Conservation (phyloP, 768 basidiomycete genomes). For the Ephemerocybe angulata region DNA sequence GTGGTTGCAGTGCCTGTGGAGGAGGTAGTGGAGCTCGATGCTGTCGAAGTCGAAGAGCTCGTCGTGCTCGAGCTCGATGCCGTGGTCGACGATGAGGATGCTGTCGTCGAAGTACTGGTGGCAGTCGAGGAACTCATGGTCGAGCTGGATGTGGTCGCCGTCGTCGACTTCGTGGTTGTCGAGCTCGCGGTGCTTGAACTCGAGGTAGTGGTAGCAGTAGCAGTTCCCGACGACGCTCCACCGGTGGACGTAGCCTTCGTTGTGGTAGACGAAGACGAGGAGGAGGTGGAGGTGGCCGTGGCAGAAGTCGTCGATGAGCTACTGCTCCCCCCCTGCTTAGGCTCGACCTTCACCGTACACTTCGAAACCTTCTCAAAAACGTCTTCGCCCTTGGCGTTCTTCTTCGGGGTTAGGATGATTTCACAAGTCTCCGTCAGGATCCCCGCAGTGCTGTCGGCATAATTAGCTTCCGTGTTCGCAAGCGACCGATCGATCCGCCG, state of each 20-base stretch:
- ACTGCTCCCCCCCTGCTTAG: no score
- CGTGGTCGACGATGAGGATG: constrained; percentile 5
- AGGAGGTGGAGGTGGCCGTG: constrained; percentile 12
- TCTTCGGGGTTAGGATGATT: constrained; percentile 53
- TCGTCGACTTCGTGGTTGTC: constrained; percentile 8
- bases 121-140: constrained; percentile 8
- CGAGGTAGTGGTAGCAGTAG: constrained; percentile 14
- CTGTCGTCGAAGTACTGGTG: constrained; percentile 1
- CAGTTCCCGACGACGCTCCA: constrained; percentile 9
- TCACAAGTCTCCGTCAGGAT: constrained; percentile 56
- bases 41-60: background rate
- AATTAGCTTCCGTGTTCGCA: constrained; percentile 9
- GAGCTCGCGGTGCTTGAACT: constrained; percentile 7
- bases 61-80: constrained; percentile 16
- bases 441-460: constrained; percentile 42
- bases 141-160: constrained; percentile 10
- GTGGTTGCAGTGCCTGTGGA: background rate
- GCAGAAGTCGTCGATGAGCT: constrained; percentile 12
- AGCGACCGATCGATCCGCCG: constrained; percentile 1
- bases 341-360: constrained; percentile 42
- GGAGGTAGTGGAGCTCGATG: constrained; percentile 6
- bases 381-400: constrained; percentile 44
- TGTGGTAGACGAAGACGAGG: constrained; percentile 9
- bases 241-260: constrained; percentile 11
- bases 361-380: constrained; percentile 50